phyloP scores from a whole-genome alignment of 176 grass and related monocot genomes.

The barley (Hordeum vulgare) region DNA sequence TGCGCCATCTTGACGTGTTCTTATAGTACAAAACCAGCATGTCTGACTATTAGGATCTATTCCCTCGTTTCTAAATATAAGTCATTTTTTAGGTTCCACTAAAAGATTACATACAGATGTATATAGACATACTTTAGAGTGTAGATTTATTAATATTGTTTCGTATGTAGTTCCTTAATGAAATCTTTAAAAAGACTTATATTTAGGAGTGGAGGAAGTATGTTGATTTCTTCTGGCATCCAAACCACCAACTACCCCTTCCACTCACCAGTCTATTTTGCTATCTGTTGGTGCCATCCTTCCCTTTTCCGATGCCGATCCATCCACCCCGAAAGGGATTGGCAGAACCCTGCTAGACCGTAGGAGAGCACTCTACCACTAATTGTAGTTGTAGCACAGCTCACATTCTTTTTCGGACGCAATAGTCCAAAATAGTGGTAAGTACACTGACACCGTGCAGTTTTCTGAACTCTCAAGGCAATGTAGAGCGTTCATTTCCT shows the following conservation, averaged over 20 bases:
- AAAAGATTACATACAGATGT: no score
- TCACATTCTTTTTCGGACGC: background rate
- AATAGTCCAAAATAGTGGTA: background rate
- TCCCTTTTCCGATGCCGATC: background rate
- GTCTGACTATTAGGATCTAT: background rate
- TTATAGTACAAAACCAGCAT: background rate
- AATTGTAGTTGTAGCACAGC: background rate
- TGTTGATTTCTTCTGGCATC: background rate
- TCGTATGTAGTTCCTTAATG: no score
- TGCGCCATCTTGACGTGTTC: background rate
- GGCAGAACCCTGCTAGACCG: background rate
- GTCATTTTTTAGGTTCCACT: no score
- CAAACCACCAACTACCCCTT: background rate
- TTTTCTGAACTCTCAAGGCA: background rate
- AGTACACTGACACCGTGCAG: background rate
- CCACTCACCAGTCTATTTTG: background rate
- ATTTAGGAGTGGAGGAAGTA: no score
- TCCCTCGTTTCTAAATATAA: no score
- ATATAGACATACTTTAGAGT: no score
- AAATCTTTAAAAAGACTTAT: no score
- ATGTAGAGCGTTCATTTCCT: background rate
- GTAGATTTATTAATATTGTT: no score
- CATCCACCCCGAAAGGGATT: background rate
- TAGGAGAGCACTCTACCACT: background rate
- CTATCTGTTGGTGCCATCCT: background rate